phyloP scores from a whole-genome alignment of 805 yeast species.

The Lipomyces mesembrius region DNA sequence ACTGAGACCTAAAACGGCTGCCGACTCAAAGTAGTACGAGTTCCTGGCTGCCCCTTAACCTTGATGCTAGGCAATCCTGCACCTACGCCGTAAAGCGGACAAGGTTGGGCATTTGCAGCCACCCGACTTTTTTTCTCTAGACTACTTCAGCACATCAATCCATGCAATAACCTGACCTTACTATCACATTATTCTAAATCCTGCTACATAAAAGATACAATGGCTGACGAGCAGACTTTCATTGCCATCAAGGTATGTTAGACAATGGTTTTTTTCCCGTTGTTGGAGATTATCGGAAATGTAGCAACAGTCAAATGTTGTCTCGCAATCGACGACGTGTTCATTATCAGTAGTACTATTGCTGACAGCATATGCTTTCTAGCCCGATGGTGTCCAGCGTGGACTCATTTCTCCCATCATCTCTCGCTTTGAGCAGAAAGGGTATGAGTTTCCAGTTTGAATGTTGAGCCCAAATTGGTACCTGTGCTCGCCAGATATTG shows the following conservation, averaged over 20 bases:
- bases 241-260: constrained; percentile 49
- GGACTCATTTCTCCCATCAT: constrained; percentile 90
- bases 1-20: no score
- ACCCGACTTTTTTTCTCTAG: not conserved
- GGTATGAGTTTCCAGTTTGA: constrained; percentile 24
- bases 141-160: not conserved
- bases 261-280: constrained; percentile 1
- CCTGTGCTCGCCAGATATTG: no score
- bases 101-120: no score
- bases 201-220: constrained; percentile 8
- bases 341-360: not conserved
- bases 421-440: constrained; percentile 94
- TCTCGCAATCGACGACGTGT: not conserved
- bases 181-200: not conserved
- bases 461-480: not conserved
- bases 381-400: constrained; percentile 99
- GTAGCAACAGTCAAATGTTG: not conserved
- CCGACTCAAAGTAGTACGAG: no score
- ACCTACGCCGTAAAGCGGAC: no score
- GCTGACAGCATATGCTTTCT: constrained; percentile 22
- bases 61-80: no score
- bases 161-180: not conserved
- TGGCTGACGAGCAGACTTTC: constrained; percentile 44
- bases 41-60: no score
- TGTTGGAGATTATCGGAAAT: not conserved